A percentile compares a stretch with the other conserved stretches of the same genome.
phyloP scores from a whole-genome alignment of 495 filamentous ascomycete species.

The Rhypophila decipiens region DNA sequence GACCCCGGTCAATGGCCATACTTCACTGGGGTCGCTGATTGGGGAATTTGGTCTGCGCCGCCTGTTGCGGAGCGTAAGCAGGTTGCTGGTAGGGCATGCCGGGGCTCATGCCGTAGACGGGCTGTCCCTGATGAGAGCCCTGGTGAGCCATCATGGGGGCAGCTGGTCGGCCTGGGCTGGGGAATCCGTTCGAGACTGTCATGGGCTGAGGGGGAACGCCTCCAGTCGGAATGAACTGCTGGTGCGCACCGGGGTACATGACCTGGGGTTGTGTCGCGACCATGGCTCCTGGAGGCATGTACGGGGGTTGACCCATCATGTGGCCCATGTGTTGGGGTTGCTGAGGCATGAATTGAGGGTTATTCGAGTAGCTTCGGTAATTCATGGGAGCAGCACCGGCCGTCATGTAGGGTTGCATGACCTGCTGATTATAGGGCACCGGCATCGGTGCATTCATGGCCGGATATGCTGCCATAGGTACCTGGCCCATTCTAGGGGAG shows the following conservation, averaged over 20 bases:
- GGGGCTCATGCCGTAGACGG: conserved; percentile 60
- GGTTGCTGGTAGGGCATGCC: conserved; percentile 62
- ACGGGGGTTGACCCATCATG: conserved; percentile 69
- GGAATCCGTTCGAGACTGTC: conserved; percentile 63
- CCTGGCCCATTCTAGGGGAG: conserved; percentile 69
- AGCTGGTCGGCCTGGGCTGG: conserved; percentile 70
- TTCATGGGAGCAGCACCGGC: conserved; percentile 56
- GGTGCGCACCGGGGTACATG: conserved; percentile 58
- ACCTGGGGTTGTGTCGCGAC: conserved; percentile 60
- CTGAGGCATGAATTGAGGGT: conserved; percentile 61
- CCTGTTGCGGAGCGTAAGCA: conserved; percentile 55
- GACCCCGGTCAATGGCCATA: no score
- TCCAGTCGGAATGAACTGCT: conserved; percentile 59
- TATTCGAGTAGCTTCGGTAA: conserved; percentile 49
- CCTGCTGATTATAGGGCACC: conserved; percentile 64
- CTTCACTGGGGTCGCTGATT: conserved; percentile 27
- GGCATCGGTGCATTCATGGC: conserved; percentile 63
- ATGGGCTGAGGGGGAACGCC: conserved; percentile 55
- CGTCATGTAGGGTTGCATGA: conserved; percentile 64
- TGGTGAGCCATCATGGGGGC: conserved; percentile 73
- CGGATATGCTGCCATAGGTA: conserved; percentile 62
- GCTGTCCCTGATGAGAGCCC: conserved; percentile 69
- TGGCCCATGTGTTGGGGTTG: conserved; percentile 55
- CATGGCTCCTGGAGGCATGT: conserved; percentile 49
- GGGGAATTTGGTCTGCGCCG: conserved; percentile 58